Evolutionary conservation across 345 rosid genomes (phyloP).

Genomic region (Diplotaxis tenuifolia): DNA sequence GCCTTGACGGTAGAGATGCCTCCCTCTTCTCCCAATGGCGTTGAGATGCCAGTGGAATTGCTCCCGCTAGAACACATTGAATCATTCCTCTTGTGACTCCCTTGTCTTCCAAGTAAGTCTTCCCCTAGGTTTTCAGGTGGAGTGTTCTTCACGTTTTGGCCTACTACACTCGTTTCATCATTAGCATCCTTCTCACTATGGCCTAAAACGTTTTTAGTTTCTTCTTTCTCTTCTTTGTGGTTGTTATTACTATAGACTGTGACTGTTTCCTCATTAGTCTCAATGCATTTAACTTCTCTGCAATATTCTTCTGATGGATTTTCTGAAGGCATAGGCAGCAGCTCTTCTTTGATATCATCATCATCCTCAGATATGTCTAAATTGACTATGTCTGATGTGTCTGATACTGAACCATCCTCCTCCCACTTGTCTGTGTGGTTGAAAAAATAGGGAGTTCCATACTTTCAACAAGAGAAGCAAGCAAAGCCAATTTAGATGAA

Average conservation of each 20-base stretch:
- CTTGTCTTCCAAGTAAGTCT: constrained; percentile 65
- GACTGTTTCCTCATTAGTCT: constrained; percentile 47
- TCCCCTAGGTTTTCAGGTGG: constrained; percentile 53
- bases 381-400: constrained; percentile 48
- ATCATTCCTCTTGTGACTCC: constrained; percentile 57
- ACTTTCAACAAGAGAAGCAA: constrained; percentile 24
- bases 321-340: constrained; percentile 38
- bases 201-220: constrained; percentile 6
- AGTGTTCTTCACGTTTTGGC: constrained; percentile 45
- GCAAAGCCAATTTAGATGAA: not conserved
- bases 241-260: constrained; percentile 32
- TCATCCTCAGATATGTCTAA: constrained; percentile 45
- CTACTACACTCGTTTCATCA: constrained; percentile 15
- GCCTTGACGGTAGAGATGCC: constrained; percentile 71
- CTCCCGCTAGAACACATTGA: constrained; percentile 75
- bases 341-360: constrained; percentile 25
- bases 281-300: constrained; percentile 86
- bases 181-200: not conserved
- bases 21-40: constrained; percentile 38
- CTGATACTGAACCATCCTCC: constrained; percentile 61
- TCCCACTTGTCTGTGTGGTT: constrained; percentile 53
- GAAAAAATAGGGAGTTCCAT: constrained; percentile 33
- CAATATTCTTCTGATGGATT: constrained; percentile 64
- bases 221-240: constrained; percentile 37
- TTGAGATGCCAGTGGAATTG: constrained; percentile 46